Percentiles rank a stretch among this genome's conserved stretches.
phyloP scores from a whole-genome alignment of 2,329 filamentous ascomycete genomes.

The Neoascochyta sp. region DNA sequence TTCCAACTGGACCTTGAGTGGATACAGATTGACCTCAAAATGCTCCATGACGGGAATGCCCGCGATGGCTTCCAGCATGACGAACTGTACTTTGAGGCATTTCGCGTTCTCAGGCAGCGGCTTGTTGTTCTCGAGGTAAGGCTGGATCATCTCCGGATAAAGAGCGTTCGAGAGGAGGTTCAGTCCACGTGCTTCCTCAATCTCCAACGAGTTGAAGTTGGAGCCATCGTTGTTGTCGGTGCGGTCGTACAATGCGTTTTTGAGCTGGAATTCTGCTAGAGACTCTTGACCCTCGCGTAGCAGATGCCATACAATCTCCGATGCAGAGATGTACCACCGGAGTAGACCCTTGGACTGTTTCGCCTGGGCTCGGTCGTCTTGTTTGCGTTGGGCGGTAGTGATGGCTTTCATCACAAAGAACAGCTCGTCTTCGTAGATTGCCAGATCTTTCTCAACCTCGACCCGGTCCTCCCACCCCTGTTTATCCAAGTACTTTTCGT shows the following conservation, averaged over 20 bases:
- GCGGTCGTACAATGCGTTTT: constrained; percentile 86
- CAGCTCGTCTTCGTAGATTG: constrained; percentile 88
- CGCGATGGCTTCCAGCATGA: constrained; percentile 96
- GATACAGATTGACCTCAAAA: constrained; percentile 91
- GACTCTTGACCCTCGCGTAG: constrained; percentile 83
- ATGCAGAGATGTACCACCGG: constrained; percentile 89
- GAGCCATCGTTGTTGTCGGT: constrained; percentile 97
- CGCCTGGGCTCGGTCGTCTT: constrained; percentile 59
- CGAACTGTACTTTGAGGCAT: constrained; percentile 94
- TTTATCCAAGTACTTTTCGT: constrained; percentile 80
- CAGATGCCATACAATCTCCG: constrained; percentile 96
- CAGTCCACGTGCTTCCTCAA: constrained; percentile 81
- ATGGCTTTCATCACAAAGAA: constrained; percentile 99
- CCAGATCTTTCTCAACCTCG: constrained; percentile 81
- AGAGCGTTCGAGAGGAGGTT: constrained; percentile 87
- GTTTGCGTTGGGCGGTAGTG: constrained; percentile 87
- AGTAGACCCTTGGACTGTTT: constrained; percentile 74
- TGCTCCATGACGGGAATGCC: constrained; percentile 96
- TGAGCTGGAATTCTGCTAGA: constrained; percentile 86
- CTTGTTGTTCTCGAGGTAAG: constrained; percentile 67
- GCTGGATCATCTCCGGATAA: constrained; percentile 93
- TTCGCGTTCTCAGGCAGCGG: constrained; percentile 60
- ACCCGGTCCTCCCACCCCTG: constrained; percentile 89
- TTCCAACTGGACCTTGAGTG: constrained; percentile 90
- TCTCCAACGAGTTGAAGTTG: constrained; percentile 86